These are phyloP conservation scores for Thelonectria rubi DNA, from an alignment of 2,329 filamentous ascomycete species.

Conservation along the genomic window DNA sequence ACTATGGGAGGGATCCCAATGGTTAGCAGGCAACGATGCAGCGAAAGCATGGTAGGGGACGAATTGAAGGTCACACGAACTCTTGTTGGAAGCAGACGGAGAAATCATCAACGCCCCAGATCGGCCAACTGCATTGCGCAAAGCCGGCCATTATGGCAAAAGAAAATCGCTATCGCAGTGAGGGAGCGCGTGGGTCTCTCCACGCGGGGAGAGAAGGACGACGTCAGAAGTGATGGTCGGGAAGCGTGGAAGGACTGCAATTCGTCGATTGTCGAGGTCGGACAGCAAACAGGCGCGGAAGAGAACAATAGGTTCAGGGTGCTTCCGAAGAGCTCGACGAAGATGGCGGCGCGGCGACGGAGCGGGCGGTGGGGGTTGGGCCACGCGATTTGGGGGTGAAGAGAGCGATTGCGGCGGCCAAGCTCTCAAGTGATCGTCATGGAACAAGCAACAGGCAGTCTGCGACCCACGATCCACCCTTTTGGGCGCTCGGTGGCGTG, in stretches of 20 bases:
- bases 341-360: constrained; percentile 29
- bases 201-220: constrained; percentile 23
- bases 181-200: constrained; percentile 31
- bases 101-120: constrained; percentile 73
- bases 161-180: constrained; percentile 19
- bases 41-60: not conserved
- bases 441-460: not conserved
- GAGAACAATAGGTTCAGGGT: constrained; percentile 2
- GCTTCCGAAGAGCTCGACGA: constrained; percentile 26
- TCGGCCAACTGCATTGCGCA: constrained; percentile 64
- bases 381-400: constrained; percentile 30
- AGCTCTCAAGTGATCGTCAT: constrained; percentile 1
- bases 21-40: constrained; percentile 23
- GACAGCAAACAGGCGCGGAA: not conserved
- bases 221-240: constrained; percentile 21
- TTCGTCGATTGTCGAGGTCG: constrained; percentile 20
- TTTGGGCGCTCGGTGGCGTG: constrained; percentile 4
- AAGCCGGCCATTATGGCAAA: constrained; percentile 54
- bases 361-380: constrained; percentile 31
- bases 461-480: constrained; percentile 3
- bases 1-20: constrained; percentile 35
- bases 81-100: constrained; percentile 71
- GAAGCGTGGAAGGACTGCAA: constrained; percentile 18
- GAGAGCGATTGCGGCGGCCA: constrained; percentile 22
- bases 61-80: constrained; percentile 57